Conservation (phyloP, 352 stramenopile genomes). For the Peronospora destructor region DNA sequence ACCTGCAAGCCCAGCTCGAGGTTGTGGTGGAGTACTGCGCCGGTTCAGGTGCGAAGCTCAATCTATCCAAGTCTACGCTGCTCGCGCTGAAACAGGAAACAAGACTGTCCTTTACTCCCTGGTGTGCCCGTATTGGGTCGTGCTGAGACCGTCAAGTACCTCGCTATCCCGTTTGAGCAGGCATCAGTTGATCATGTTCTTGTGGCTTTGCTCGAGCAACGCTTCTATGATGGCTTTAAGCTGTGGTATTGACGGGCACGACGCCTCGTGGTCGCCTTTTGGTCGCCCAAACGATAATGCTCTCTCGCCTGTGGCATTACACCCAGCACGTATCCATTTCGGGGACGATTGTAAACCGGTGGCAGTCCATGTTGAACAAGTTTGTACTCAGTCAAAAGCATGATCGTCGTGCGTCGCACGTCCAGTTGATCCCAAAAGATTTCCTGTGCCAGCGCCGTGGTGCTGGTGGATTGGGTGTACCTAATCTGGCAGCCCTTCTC, state of each 20-base stretch:
- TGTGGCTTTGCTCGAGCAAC: background rate
- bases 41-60: conserved; percentile 5
- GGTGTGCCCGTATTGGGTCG: background rate
- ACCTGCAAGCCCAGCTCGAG: background rate
- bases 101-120: background rate
- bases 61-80: conserved; percentile 2
- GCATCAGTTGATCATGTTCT: background rate
- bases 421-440: background rate
- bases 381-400: conserved; percentile 1
- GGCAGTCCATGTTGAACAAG: conserved; percentile 1
- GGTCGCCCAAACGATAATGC: conserved; percentile 5
- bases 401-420: background rate
- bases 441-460: background rate
- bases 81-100: conserved; percentile 1
- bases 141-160: background rate
- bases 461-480: background rate
- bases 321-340: background rate
- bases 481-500: background rate
- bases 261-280: conserved; percentile 4
- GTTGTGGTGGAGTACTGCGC: background rate
- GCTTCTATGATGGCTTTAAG: background rate
- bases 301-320: conserved; percentile 4
- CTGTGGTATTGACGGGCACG: background rate
- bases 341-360: background rate
- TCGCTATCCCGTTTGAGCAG: background rate